Evolutionary conservation across 176 grass and related monocot genomes (phyloP).

Genomic region (Lolium rigidum): DNA sequence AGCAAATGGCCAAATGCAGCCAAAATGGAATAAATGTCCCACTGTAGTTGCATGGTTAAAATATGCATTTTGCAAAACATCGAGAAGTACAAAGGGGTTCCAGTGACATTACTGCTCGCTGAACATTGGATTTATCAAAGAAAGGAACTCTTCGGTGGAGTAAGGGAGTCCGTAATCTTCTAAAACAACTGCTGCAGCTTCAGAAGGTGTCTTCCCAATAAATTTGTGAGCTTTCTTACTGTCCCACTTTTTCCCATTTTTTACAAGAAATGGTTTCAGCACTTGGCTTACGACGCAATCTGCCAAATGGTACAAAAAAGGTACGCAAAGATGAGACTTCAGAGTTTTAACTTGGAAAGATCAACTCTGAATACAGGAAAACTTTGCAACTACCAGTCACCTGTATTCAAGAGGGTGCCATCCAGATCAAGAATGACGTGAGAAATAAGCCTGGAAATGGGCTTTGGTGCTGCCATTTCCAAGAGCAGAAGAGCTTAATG

Average conservation of each 20-base stretch:
- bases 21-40: constrained; percentile 13
- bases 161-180: constrained; percentile 88
- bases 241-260: constrained; percentile 88
- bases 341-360: constrained; percentile 17
- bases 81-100: constrained; percentile 24
- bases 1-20: not conserved
- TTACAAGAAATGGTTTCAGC: constrained; percentile 68
- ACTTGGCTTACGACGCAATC: constrained; percentile 77
- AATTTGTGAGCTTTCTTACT: constrained; percentile 69
- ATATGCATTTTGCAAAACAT: constrained; percentile 32
- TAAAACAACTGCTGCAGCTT: constrained; percentile 76
- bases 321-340: constrained; percentile 17
- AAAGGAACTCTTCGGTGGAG: constrained; percentile 78
- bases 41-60: constrained; percentile 4
- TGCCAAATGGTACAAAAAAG: constrained; percentile 53
- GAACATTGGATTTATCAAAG: constrained; percentile 76
- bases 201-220: constrained; percentile 78
- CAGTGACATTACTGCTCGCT: constrained; percentile 68
- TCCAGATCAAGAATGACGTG: constrained; percentile 97
- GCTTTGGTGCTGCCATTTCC: constrained; percentile 71
- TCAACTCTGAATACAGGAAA: not conserved
- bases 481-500: constrained; percentile 41
- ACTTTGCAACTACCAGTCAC: constrained; percentile 41
- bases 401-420: constrained; percentile 96
- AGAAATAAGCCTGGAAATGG: constrained; percentile 54